Evolutionary conservation across 106 monocot species (phyloP).

Genomic region (Dendrobium chrysotoxum): DNA sequence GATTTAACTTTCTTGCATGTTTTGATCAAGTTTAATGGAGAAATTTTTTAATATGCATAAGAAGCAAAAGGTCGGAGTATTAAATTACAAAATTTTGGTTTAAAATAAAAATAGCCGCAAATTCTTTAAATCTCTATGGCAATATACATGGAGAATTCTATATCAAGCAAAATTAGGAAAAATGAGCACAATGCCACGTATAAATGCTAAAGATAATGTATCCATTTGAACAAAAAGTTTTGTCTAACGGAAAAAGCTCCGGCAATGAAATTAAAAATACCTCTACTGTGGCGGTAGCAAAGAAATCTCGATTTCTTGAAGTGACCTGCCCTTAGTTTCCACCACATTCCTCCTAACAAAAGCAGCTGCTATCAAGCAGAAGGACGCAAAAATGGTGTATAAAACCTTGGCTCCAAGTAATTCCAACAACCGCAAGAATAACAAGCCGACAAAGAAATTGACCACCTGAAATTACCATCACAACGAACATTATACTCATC

Average conservation of each 20-base stretch:
- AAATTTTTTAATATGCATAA: too few relatives aligned
- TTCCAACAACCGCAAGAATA: conserved; percentile 73
- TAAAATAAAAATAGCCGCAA: too few relatives aligned
- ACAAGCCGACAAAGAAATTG: conserved; percentile 88
- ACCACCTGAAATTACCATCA: conserved; percentile 52
- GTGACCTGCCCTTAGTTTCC: conserved; percentile 92
- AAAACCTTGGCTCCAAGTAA: conserved; percentile 59
- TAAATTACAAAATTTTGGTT: too few relatives aligned
- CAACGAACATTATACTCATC: not conserved
- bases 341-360: conserved; percentile 90
- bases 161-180: not conserved
- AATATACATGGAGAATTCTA: too few relatives aligned
- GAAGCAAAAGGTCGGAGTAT: too few relatives aligned
- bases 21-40: too few relatives aligned
- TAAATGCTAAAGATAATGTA: not conserved
- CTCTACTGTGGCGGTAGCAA: conserved; percentile 61
- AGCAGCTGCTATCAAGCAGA: conserved; percentile 65
- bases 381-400: conserved; percentile 66
- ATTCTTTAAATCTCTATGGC: too few relatives aligned
- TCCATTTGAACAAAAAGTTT: not conserved
- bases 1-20: too few relatives aligned
- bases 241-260: not conserved
- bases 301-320: conserved; percentile 96
- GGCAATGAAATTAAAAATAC: conserved; percentile 10
- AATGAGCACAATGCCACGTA: not conserved